Evolutionary conservation across 2,329 filamentous ascomycete genomes (phyloP).

Genomic region (Fusarium algeriense): DNA sequence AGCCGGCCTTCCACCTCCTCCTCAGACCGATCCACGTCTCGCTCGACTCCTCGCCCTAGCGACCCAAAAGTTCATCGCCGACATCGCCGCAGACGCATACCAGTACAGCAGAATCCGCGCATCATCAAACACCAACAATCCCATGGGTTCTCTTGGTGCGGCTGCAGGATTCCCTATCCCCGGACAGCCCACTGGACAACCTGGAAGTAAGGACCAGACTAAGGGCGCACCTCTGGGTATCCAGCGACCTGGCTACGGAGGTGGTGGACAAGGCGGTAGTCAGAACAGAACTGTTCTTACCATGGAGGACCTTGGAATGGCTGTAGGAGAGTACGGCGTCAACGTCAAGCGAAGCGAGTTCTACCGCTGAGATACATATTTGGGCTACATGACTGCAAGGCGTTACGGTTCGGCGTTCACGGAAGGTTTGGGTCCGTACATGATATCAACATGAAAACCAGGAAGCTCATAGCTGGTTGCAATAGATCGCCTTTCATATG

Average conservation of each 20-base stretch:
- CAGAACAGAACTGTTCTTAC: conserved; percentile 95
- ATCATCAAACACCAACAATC: conserved; percentile 89
- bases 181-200: conserved; percentile 70
- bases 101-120: conserved; percentile 96
- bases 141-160: conserved; percentile 86
- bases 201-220: conserved; percentile 68
- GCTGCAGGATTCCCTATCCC: conserved; percentile 76
- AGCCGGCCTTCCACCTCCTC: conserved; percentile 91
- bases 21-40: conserved; percentile 88
- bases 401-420: conserved; percentile 44
- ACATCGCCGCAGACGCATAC: conserved; percentile 97
- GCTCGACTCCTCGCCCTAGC: conserved; percentile 94
- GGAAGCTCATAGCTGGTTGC: conserved; percentile 19
- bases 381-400: conserved; percentile 33
- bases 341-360: conserved; percentile 98
- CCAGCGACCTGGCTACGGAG: conserved; percentile 83
- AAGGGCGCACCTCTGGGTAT: conserved; percentile 75
- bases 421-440: conserved; percentile 21
- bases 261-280: conserved; percentile 87
- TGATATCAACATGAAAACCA: conserved; percentile 37
- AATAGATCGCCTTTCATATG: conserved; percentile 37
- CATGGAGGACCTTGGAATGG: conserved; percentile 99
- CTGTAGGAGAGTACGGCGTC: conserved; percentile 96
- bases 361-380: conserved; percentile 73
- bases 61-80: conserved; percentile 99